Conservation (phyloP, 495 filamentous ascomycete genomes). For the Hypoxylon perforatum region DNA sequence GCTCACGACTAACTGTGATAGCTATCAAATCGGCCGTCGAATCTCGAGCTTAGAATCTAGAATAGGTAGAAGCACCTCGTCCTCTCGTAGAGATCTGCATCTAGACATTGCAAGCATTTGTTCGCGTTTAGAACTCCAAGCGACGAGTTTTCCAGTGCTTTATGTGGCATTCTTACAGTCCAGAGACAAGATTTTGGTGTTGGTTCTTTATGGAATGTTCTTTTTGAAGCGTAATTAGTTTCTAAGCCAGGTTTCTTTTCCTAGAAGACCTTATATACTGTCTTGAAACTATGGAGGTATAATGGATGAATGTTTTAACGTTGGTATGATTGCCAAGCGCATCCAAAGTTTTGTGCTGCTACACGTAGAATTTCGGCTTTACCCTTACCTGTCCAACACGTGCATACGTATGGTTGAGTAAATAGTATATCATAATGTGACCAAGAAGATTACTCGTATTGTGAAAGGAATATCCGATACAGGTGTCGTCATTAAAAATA, state of each 20-base stretch:
- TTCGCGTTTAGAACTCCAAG: constrained; percentile 33
- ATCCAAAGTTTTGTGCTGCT: no score
- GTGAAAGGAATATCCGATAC: no score
- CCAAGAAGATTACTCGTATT: no score
- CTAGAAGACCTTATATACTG: no score
- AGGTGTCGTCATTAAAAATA: no score
- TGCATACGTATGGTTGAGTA: no score
- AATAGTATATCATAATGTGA: no score
- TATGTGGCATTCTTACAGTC: not conserved
- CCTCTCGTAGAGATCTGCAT: constrained; percentile 23
- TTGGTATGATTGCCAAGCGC: no score
- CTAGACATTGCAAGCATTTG: constrained; percentile 23
- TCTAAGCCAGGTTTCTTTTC: not conserved
- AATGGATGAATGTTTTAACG: no score
- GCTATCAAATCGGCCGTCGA: constrained; percentile 66
- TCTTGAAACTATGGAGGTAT: no score
- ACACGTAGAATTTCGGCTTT: no score
- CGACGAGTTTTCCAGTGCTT: not conserved
- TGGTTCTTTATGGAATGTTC: not conserved
- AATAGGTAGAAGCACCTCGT: constrained; percentile 35
- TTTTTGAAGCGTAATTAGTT: not conserved
- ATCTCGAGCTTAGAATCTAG: constrained; percentile 51
- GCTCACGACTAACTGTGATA: constrained; percentile 28
- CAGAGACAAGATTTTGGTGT: not conserved
- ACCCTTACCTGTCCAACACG: no score